Base-by-base conservation (phyloP, 2,329 filamentous ascomycete species). In the Fusarium sp. region DNA sequence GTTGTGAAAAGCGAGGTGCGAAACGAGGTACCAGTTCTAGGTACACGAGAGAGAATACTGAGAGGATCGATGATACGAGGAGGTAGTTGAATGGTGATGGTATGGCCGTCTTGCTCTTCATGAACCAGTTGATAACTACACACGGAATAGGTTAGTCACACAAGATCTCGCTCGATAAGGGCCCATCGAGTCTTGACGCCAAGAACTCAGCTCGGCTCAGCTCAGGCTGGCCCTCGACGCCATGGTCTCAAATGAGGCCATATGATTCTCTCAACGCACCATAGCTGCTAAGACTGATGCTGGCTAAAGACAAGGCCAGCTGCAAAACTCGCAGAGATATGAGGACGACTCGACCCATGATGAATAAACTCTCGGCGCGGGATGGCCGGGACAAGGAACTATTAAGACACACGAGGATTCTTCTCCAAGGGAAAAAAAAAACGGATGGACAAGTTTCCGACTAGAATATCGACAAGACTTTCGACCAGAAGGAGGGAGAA, bases 71-170 rank as follows among this genome's bases (percentile, higher is more conserved):
- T 29, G 83, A 83, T 76, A 89, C 88, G 75, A 91, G 81, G 70
- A 91, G 80, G 79, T 90, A 91, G 82, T 86, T 88, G 80, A 92
- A 81, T 70, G 89, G 85, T 5, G 85, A 82, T 0, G 90, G 90
- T n/a, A 89, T 85, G 20, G 84, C 74, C 5, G 85, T 85, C 72
- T 86, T 83, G 76, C 88, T 92, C 76, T 81, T 83, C 78, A 87
- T 85, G 79, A 90, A 91, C 87, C 88, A 91, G 80, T 91, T 84
- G 72, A 87, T 84, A 64, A 92, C 90, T 92, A 64, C 16, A 36
- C 12, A 36, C 22, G 6, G 42, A 49, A 4, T 27, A 29, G 59
- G 63, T 74, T 55, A 74, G 72, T 29, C 14, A 40, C 40, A n/a
- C 31, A 36, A 55, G 60, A 24, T 49, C 62, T 62, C 35, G 49